phyloP scores from a whole-genome alignment of 1,139 yeast genomes.

The Candida mesenterica region DNA sequence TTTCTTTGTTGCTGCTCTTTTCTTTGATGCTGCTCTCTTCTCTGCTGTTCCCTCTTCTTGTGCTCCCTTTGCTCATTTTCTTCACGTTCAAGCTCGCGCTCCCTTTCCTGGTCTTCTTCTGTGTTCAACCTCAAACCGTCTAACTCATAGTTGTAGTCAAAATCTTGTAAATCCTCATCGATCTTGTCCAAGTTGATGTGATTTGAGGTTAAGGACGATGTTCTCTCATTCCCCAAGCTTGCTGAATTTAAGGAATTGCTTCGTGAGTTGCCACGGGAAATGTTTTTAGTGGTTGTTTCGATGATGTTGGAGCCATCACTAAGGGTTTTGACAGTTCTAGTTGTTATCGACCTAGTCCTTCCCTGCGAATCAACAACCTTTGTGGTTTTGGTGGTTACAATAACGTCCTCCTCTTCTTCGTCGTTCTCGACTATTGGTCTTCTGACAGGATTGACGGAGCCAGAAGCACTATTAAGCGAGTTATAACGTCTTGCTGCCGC shows the following conservation, averaged over 20 bases:
- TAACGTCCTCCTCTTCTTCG: slow-evolving; percentile 23
- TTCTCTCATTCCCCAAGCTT: slow-evolving; percentile 14
- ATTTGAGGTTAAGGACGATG: slow-evolving; percentile 26
- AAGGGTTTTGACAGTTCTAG: slow-evolving; percentile 39
- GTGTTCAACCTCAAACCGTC: slow-evolving; percentile 15
- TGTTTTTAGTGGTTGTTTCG: slow-evolving; percentile 46
- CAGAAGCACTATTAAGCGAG: slow-evolving; percentile 9
- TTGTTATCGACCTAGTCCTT: slow-evolving; percentile 42
- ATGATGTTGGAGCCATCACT: slow-evolving; percentile 48
- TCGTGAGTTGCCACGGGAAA: slow-evolving; percentile 37
- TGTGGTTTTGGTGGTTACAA: slow-evolving; percentile 44
- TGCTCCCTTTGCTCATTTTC: neutral
- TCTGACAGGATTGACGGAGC: too few relatives aligned
- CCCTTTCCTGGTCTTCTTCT: neutral
- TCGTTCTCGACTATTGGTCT: slow-evolving; percentile 1
- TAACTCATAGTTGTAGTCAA: slow-evolving; percentile 42
- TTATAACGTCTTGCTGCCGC: slow-evolving; percentile 9
- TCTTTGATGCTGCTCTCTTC: too few relatives aligned
- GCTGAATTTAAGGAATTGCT: slow-evolving; percentile 24
- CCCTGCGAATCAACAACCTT: slow-evolving; percentile 45
- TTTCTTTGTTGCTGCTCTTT: too few relatives aligned
- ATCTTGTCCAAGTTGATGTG: slow-evolving; percentile 35
- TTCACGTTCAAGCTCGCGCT: slow-evolving; percentile 1
- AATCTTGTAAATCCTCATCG: slow-evolving; percentile 46
- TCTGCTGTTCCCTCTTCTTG: neutral